phyloP scores from a whole-genome alignment of 345 rosid genomes.

The Ailanthus altissimus region DNA sequence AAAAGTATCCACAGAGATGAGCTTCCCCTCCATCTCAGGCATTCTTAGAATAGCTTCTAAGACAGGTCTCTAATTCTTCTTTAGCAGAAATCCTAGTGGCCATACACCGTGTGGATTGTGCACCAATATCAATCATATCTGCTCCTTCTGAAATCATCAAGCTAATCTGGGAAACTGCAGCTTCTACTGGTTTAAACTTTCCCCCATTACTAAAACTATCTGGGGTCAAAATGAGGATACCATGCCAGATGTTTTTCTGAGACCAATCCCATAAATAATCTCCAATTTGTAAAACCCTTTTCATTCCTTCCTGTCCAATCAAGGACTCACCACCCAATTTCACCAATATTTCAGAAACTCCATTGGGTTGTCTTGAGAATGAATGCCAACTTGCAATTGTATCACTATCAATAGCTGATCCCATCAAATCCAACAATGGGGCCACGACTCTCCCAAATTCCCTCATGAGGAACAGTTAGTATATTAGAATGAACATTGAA shows the following conservation, averaged over 20 bases:
- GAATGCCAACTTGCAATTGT: conserved; percentile 84
- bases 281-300: conserved; percentile 76
- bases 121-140: conserved; percentile 83
- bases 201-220: conserved; percentile 98
- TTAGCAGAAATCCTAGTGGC: conserved; percentile 67
- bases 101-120: conserved; percentile 88
- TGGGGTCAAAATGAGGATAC: conserved; percentile 87
- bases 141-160: conserved; percentile 76
- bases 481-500: conserved; percentile 55
- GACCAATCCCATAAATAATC: conserved; percentile 81
- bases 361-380: conserved; percentile 49
- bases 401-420: conserved; percentile 62
- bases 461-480: conserved; percentile 76
- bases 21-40: conserved; percentile 91
- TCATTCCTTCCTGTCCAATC: conserved; percentile 73
- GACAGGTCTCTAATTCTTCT: conserved; percentile 77
- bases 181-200: conserved; percentile 57
- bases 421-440: conserved; percentile 83
- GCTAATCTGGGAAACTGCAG: conserved; percentile 70
- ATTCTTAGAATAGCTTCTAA: conserved; percentile 61
- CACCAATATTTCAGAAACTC: conserved; percentile 69
- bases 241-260: conserved; percentile 64
- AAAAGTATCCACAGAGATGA: conserved; percentile 80
- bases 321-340: conserved; percentile 74
- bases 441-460: conserved; percentile 94